These are phyloP conservation scores for Talaromyces sp. DNA, from an alignment of 2,329 filamentous ascomycete species.

Conservation along the genomic window DNA sequence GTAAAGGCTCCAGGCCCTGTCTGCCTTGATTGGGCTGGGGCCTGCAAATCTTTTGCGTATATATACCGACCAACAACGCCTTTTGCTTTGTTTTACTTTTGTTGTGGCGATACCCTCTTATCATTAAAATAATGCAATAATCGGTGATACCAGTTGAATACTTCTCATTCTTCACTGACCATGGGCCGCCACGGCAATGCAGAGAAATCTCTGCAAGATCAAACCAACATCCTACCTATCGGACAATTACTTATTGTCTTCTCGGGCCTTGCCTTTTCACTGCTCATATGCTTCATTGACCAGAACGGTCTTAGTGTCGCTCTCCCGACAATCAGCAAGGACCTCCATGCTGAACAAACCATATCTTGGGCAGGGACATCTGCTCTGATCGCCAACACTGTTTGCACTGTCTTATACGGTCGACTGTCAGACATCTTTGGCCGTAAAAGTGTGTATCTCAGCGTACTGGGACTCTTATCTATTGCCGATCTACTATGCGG, in stretches of 20 bases:
- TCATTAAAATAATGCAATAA: neutral
- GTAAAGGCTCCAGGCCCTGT: neutral
- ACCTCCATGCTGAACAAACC: conserved; percentile 39
- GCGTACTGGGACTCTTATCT: conserved; percentile 48
- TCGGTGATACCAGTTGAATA: neutral
- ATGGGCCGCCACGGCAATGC: conserved; percentile 29
- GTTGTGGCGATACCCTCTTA: neutral
- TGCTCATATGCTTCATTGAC: conserved; percentile 54
- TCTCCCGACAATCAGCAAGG: conserved; percentile 49
- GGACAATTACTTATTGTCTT: conserved; percentile 46
- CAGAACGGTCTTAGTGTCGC: conserved; percentile 53
- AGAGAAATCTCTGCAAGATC: conserved; percentile 48
- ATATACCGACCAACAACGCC: neutral
- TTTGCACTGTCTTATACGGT: conserved; percentile 62
- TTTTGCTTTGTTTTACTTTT: neutral
- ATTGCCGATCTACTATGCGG: conserved; percentile 57
- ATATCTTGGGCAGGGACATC: conserved; percentile 69
- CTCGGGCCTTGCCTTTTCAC: conserved; percentile 45
- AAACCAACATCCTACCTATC: conserved; percentile 54
- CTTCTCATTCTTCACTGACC: neutral
- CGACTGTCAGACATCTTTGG: conserved; percentile 58
- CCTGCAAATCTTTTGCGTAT: neutral
- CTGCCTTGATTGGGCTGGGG: neutral
- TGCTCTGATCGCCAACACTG: conserved; percentile 62
- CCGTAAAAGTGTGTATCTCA: conserved; percentile 54